Evolutionary conservation across 441 rosid species (phyloP), one percentile per base, ranked within the genome.

Genomic region (Euphorbia celastroides): DNA sequence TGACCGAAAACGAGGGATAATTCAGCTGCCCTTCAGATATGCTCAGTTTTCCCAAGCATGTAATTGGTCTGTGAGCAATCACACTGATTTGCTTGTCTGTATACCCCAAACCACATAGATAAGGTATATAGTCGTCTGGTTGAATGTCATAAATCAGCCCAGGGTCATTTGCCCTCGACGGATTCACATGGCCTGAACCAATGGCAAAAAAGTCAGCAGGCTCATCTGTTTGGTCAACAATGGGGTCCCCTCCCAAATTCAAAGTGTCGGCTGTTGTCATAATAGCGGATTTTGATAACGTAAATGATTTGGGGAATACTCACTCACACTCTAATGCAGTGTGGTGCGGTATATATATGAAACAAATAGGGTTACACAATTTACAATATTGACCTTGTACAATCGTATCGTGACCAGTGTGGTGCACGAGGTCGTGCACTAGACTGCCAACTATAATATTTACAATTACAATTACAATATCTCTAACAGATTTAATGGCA

Each of bases 401-500:
- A n/a, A n/a, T n/a, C n/a, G n/a, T n/a, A n/a, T n/a, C n/a, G n/a
- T n/a, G n/a, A n/a, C n/a, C n/a, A n/a, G n/a, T n/a, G n/a, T n/a
- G n/a, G n/a, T n/a, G n/a, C n/a, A n/a, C n/a, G n/a, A n/a, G n/a
- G n/a, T n/a, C n/a, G n/a, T n/a, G n/a, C n/a, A n/a, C n/a, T n/a
- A n/a, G n/a, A n/a, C n/a, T n/a, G n/a, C n/a, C n/a, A n/a, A n/a
- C n/a, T n/a, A n/a, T n/a, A n/a, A n/a, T n/a, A n/a, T n/a, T n/a
- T n/a, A n/a, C n/a, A n/a, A n/a, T n/a, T n/a, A n/a, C n/a, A n/a
- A n/a, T n/a, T n/a, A n/a, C n/a, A n/a, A n/a, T n/a, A n/a, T n/a
- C n/a, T n/a, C n/a, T n/a, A n/a, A n/a, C n/a, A n/a, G n/a, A n/a
- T 78, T 83, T 90, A 64, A 88, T 82, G 48, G 93, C 92, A 68